Base-by-base conservation (phyloP, 2,329 filamentous ascomycete species). In the Stemphylium beticola region DNA sequence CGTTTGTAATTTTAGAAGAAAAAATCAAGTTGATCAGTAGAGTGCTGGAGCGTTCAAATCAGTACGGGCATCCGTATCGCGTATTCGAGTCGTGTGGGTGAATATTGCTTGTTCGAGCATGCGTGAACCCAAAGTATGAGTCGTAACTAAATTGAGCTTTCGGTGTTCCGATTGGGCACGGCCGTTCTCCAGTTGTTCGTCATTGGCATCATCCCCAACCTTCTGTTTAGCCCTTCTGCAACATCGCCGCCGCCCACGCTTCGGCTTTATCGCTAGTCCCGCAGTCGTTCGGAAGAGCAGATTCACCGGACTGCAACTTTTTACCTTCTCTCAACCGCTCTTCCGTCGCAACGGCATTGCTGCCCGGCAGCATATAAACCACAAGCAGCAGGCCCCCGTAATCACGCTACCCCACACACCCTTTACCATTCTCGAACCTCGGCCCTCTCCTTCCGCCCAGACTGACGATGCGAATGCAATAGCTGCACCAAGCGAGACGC, bases 401-500 rank as follows among this genome's bases (percentile, higher is more conserved):
- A 36, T 18, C 31, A 55, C 40, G 51, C 51, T 54, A 51, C 52
- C 53, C 47, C 53, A 52, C 53, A 42, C 40, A 47, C 49, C 12
- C 78, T 79, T 53, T 72, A 77, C 54, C 81, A 83, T 61, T 81
- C 68, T 61, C 53, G 62, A 65, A 52, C 62, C 65, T 59, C 66
- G 63, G 56, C 53, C 67, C 51, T 58, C 53, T 49, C 42, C 56
- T 22, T 56, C 61, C 24, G 58, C 58, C 24, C 53, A 57, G n/a
- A 53, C 69, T 58, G 71, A 74, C 57, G 65, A 75, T 75, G 72
- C 68, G 65, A 71, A 67, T 63, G 62, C 62, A 48, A 63, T 74
- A 62, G 53, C 62, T 42, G 41, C 57, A 50, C 56, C 59, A 63
- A 61, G 71, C 62, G 60, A 70, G 60, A 64, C 64, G 68, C 64